Conservation (phyloP, 2,329 filamentous ascomycete genomes). For the Diplocarpon mali region DNA sequence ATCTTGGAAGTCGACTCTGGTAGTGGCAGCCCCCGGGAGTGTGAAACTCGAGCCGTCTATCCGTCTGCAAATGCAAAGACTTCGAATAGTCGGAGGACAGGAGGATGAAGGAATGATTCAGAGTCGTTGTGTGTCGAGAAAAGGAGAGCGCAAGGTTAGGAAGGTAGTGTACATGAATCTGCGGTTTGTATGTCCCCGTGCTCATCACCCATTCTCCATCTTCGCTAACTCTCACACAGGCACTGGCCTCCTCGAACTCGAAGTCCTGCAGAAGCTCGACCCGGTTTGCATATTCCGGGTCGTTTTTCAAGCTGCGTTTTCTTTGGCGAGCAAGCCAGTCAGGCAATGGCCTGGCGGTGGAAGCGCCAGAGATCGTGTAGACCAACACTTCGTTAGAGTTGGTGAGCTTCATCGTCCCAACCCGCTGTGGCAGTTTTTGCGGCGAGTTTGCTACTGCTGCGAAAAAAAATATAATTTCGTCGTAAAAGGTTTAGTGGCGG, state of each 20-base stretch:
- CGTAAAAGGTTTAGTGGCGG: constrained; percentile 8
- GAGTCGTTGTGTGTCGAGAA: constrained; percentile 77
- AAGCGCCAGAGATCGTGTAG: constrained; percentile 89
- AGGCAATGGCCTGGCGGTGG: constrained; percentile 75
- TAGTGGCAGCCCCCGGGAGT: constrained; percentile 83
- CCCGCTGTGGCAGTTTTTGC: too few species aligned
- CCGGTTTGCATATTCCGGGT: constrained; percentile 84
- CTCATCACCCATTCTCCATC: constrained; percentile 98
- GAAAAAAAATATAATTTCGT: constrained; percentile 3
- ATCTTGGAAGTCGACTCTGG: constrained; percentile 78
- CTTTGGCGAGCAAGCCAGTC: constrained; percentile 89
- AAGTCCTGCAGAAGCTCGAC: constrained; percentile 96
- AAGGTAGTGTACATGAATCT: constrained; percentile 93
- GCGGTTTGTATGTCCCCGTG: constrained; percentile 66
- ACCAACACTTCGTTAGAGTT: constrained; percentile 77
- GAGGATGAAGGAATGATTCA: constrained; percentile 85
- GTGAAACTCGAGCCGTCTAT: constrained; percentile 87
- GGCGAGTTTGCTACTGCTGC: background rate
- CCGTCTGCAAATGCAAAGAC: constrained; percentile 83
- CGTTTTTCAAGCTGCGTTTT: constrained; percentile 85
- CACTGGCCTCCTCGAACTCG: constrained; percentile 91
- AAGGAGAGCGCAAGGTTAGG: constrained; percentile 90
- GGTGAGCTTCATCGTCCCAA: constrained; percentile 61
- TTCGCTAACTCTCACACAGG: constrained; percentile 80
- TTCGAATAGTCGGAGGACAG: constrained; percentile 89